Evolutionary conservation across 2,329 filamentous ascomycete species (phyloP).

Genomic region (Diplocarpon mali): DNA sequence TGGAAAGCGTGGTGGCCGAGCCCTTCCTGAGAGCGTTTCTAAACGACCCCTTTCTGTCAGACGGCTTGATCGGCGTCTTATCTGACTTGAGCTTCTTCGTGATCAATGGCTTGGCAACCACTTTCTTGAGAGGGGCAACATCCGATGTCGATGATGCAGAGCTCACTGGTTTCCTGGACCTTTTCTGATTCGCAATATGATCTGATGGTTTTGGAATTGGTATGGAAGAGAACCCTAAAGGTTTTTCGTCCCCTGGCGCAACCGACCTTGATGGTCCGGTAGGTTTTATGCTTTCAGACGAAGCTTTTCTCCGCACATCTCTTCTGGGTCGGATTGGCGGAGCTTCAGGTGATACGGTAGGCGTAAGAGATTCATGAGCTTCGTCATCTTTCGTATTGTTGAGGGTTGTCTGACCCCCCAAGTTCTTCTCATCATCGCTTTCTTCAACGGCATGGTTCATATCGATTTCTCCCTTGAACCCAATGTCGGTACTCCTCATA

Average conservation of each 20-base stretch:
- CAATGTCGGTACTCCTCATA: slow-evolving; percentile 33
- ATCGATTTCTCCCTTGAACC: slow-evolving; percentile 21
- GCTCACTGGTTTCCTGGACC: slow-evolving; percentile 23
- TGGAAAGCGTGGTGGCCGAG: slow-evolving; percentile 35
- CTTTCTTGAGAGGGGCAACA: slow-evolving; percentile 16
- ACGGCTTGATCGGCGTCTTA: slow-evolving; percentile 21
- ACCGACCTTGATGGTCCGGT: slow-evolving; percentile 1
- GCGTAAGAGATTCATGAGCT: slow-evolving; percentile 1
- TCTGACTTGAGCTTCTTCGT: slow-evolving; percentile 26
- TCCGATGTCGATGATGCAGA: slow-evolving; percentile 19
- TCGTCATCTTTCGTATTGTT: background rate
- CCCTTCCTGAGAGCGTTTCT: slow-evolving; percentile 42
- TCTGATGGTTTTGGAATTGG: slow-evolving; percentile 11
- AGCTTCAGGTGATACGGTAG: slow-evolving; percentile 5
- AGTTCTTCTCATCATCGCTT: slow-evolving; percentile 8
- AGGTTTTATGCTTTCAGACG: background rate
- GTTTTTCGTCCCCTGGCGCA: slow-evolving; percentile 4
- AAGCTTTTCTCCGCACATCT: background rate
- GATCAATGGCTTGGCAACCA: slow-evolving; percentile 20
- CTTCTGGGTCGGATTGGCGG: slow-evolving; percentile 1
- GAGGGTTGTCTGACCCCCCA: too few relatives aligned
- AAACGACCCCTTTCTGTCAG: slow-evolving; percentile 36
- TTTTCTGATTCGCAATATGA: slow-evolving; percentile 24
- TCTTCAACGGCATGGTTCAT: slow-evolving; percentile 13
- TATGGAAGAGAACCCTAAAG: slow-evolving; percentile 1